Base-by-base conservation (phyloP, 2,329 filamentous ascomycete species). In the Cladobotryum mycophilum region DNA sequence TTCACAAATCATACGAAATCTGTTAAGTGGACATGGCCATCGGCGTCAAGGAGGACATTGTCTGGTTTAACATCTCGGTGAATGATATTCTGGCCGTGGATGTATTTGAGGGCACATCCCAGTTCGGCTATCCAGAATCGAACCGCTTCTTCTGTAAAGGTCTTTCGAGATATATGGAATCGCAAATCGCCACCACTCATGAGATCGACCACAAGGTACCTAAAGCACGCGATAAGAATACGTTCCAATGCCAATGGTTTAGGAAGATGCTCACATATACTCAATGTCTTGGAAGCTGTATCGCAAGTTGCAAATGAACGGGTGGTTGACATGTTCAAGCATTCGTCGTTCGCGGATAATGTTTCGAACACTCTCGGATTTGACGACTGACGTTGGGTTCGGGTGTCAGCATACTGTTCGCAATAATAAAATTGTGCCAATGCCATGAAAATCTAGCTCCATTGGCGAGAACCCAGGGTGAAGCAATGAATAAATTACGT, bases 231-330 rank as follows among this genome's bases (percentile, higher is more conserved):
- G 25, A 30, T 30, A 30, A 67, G 22, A 17, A 8, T 38, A 20
- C 11, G 8, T 41, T 41, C 15, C 38, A 33, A 25, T n/a, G 5
- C 18, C 41, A 22, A n/a, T 34, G 9, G 8, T 13, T 42, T 42
- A 13, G 5, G 6, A 18, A 6, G 22, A 46, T 53, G 69, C 88
- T 64, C 77, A 96, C 89, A 99, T 86, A 72, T 99, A 99, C 70
- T 99, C 93, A 61, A 97, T 90, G 70, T 99, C 93, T 72, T 99
- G 93, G 67, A 99, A 99, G 72, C 91, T 96, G 74, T 97, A 99
- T 63, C 93, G 88, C 76, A 99, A 75, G 70, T 99, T 99, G 76
- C 92, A 97, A 60, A 99, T 87, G 69, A 97, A 99, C 22, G 92
- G 90, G 65, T 99, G 93, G 67, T 96, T 96, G 62, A 99, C 80